Percentiles rank a stretch among this genome's conserved stretches.
phyloP scores from a whole-genome alignment of 2,329 filamentous ascomycete species.

The Xylariaceae sp. region DNA sequence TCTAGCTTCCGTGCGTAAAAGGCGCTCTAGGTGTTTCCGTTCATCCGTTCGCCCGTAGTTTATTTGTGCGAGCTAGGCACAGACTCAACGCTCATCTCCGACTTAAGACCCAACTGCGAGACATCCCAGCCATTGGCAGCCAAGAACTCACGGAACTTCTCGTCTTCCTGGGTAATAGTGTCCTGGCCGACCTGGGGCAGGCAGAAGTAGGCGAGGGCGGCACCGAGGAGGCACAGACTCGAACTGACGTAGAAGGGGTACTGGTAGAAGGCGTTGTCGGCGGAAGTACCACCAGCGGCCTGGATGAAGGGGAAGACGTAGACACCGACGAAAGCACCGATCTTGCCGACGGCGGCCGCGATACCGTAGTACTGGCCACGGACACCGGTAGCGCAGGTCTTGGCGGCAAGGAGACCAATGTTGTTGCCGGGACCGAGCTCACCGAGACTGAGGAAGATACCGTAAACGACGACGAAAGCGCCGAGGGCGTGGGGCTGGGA shows the following conservation, averaged over 20 bases:
- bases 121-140: slow-evolving; percentile 72
- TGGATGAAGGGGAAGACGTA: slow-evolving; percentile 74
- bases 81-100: slow-evolving; percentile 31
- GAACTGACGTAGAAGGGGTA: slow-evolving; percentile 88
- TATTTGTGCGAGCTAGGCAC: slow-evolving; percentile 15
- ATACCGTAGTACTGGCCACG: slow-evolving; percentile 68
- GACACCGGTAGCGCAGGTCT: slow-evolving; percentile 84
- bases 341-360: slow-evolving; percentile 67
- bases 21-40: too few species aligned
- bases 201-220: slow-evolving; percentile 57
- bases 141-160: slow-evolving; percentile 68
- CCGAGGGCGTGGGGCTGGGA: slow-evolving; percentile 61
- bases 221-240: slow-evolving; percentile 69
- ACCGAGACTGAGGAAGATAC: slow-evolving; percentile 69
- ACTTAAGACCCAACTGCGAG: slow-evolving; percentile 43
- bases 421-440: slow-evolving; percentile 87
- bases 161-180: slow-evolving; percentile 75
- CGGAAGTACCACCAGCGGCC: slow-evolving; percentile 47
- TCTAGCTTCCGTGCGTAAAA: too few species aligned
- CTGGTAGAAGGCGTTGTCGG: slow-evolving; percentile 59
- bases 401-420: slow-evolving; percentile 79
- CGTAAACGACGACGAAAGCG: slow-evolving; percentile 74
- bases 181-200: slow-evolving; percentile 79
- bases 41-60: background rate
- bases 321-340: slow-evolving; percentile 79